A percentile compares a stretch with the other conserved stretches of the same genome.
Conservation (phyloP, 768 basidiomycete species). For the Neoboletus magnificus region DNA sequence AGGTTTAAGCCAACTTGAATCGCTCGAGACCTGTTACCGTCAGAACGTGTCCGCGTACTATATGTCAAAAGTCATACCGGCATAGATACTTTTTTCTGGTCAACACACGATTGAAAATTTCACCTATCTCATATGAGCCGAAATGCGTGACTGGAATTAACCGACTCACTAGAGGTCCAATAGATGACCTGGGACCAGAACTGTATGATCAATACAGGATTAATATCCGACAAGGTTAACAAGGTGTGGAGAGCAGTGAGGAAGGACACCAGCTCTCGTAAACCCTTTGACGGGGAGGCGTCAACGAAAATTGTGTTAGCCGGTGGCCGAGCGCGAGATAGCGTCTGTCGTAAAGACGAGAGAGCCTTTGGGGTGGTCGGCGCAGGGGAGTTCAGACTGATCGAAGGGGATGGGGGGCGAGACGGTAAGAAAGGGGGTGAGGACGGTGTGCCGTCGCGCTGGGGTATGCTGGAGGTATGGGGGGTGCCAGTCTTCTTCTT, state of each 20-base stretch:
- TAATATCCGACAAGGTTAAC: slow-evolving; percentile 82
- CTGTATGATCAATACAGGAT: slow-evolving; percentile 84
- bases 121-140: slow-evolving; percentile 46
- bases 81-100: slow-evolving; percentile 95
- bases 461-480: slow-evolving; percentile 29
- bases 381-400: slow-evolving; percentile 39
- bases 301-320: slow-evolving; percentile 51
- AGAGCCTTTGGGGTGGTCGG: slow-evolving; percentile 52
- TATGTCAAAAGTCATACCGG: slow-evolving; percentile 46
- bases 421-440: slow-evolving; percentile 47
- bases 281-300: slow-evolving; percentile 39
- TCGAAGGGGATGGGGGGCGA: slow-evolving; percentile 53
- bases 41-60: slow-evolving; percentile 1
- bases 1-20: slow-evolving; percentile 89
- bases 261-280: slow-evolving; percentile 66
- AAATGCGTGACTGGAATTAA: slow-evolving; percentile 3
- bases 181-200: slow-evolving; percentile 98
- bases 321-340: slow-evolving; percentile 54
- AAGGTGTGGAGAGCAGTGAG: slow-evolving; percentile 84
- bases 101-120: slow-evolving; percentile 79
- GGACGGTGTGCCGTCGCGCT: slow-evolving; percentile 38
- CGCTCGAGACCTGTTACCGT: slow-evolving; percentile 60
- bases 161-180: slow-evolving; percentile 87
- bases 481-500: slow-evolving; percentile 49
- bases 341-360: slow-evolving; percentile 65